phyloP scores from a whole-genome alignment of 805 yeast genomes.

The Saturnispora dispora region DNA sequence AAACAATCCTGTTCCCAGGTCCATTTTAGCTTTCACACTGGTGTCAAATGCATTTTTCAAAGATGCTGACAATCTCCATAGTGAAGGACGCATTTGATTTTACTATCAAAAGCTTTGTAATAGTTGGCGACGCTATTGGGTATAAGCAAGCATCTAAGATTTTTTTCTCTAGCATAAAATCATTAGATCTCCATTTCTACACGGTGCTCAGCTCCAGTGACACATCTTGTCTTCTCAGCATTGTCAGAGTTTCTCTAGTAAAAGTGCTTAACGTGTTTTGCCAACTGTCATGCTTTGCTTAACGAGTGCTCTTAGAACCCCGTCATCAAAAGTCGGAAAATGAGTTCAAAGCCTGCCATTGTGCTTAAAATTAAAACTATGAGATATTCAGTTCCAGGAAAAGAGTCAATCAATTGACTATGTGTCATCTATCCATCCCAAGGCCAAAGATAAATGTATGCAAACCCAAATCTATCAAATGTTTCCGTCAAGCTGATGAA shows the following conservation, averaged over 20 bases:
- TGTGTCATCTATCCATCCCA: too few species aligned
- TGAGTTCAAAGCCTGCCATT: too few species aligned
- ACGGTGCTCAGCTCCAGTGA: neutral
- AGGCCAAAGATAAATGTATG: too few species aligned
- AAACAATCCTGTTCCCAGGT: conserved; percentile 52
- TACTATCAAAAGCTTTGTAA: neutral
- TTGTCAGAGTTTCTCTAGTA: neutral
- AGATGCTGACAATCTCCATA: conserved; percentile 1
- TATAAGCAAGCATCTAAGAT: neutral
- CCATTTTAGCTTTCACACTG: conserved; percentile 12
- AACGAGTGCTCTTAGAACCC: too few species aligned
- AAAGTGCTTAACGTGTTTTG: neutral
- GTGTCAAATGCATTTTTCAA: conserved; percentile 3
- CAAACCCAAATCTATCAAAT: neutral
- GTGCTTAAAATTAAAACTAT: too few species aligned
- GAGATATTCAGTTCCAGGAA: too few species aligned
- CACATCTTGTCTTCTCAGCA: neutral
- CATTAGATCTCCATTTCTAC: neutral
- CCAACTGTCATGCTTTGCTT: neutral
- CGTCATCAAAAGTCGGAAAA: too few species aligned
- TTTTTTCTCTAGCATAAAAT: neutral
- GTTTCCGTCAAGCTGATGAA: neutral
- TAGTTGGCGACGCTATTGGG: neutral
- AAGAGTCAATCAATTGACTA: too few species aligned
- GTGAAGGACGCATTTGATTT: neutral